phyloP scores from a whole-genome alignment of 192 early-diverging fungal genomes.

The Piromyces sp. region DNA sequence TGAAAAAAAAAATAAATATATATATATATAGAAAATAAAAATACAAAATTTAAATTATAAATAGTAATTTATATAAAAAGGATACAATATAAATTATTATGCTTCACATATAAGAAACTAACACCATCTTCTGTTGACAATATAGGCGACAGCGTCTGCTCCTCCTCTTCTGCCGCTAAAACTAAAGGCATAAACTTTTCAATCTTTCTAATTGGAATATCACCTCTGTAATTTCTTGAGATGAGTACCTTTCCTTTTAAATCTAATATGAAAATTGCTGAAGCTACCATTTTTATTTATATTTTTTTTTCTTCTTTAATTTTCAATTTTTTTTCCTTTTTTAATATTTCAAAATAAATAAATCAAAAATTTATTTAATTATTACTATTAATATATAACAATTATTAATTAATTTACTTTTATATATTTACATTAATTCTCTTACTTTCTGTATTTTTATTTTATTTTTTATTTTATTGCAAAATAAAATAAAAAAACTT shows the following conservation, averaged over 20 bases:
- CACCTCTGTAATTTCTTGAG: slow-evolving; percentile 91
- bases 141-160: slow-evolving; percentile 70
- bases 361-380: too few species aligned
- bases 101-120: slow-evolving; percentile 81
- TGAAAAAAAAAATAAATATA: too few species aligned
- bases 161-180: slow-evolving; percentile 81
- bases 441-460: too few species aligned
- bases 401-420: too few species aligned
- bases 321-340: neutral
- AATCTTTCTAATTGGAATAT: slow-evolving; percentile 87
- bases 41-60: too few species aligned
- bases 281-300: slow-evolving; percentile 20
- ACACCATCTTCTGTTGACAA: slow-evolving; percentile 86
- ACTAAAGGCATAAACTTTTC: slow-evolving; percentile 97
- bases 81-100: slow-evolving; percentile 89
- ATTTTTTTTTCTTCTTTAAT: neutral
- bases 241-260: slow-evolving; percentile 98
- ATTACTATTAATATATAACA: too few species aligned
- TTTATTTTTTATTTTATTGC: too few species aligned
- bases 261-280: slow-evolving; percentile 82
- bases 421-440: too few species aligned
- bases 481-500: too few species aligned
- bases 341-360: too few species aligned
- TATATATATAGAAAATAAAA: too few species aligned
- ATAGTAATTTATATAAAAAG: neutral